These are phyloP conservation scores for Aspergillus chevalieri DNA, from an alignment of 2,329 filamentous ascomycete species.

Conservation along the genomic window DNA sequence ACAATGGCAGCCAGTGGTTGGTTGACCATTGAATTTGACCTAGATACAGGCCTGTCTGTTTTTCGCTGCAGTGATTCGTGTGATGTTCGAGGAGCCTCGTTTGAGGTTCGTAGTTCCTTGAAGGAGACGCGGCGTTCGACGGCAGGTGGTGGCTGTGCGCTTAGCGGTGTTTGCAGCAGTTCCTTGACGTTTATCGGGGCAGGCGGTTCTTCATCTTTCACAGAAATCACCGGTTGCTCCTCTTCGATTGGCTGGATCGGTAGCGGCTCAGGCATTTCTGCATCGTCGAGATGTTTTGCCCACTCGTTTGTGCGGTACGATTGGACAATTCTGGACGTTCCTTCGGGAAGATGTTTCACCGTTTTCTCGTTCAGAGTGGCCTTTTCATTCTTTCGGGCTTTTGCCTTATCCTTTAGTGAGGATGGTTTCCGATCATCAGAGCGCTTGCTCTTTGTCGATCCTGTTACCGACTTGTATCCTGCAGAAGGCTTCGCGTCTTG, in stretches of 20 bases:
- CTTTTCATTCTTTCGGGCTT: conserved; percentile 12
- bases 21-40: background rate
- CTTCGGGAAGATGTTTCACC: conserved; percentile 58
- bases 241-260: conserved; percentile 38
- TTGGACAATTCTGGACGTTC: conserved; percentile 68
- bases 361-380: conserved; percentile 28
- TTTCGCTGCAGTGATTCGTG: conserved; percentile 6
- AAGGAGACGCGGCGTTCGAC: conserved; percentile 12
- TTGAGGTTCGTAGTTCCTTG: conserved; percentile 6
- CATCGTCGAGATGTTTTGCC: conserved; percentile 79
- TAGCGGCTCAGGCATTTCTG: conserved; percentile 63
- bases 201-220: conserved; percentile 43
- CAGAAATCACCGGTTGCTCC: conserved; percentile 25
- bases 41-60: background rate
- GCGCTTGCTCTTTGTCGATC: background rate
- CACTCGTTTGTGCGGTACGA: conserved; percentile 92
- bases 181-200: conserved; percentile 60
- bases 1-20: background rate
- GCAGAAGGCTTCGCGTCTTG: background rate
- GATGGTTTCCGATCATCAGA: conserved; percentile 2
- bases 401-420: conserved; percentile 2
- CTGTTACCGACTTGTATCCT: background rate
- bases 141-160: conserved; percentile 41
- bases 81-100: conserved; percentile 12
- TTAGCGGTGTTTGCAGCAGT: conserved; percentile 58